phyloP scores from a whole-genome alignment of 139 green algal genomes.

The Ettlia oleoabundans region DNA sequence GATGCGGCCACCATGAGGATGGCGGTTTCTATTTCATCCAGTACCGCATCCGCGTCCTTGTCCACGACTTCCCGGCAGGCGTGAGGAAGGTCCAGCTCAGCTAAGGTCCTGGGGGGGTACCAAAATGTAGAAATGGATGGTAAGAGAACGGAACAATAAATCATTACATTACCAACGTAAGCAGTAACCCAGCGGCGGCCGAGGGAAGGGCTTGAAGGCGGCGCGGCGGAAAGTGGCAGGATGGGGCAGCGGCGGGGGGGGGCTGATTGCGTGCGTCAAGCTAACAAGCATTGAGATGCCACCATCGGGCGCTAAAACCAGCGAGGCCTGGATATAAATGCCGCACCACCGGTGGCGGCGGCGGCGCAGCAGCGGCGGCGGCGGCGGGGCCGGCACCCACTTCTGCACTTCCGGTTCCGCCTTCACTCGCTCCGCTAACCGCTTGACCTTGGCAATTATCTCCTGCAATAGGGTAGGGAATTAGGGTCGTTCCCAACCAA shows the following conservation, averaged over 20 bases:
- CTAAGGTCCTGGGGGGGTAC: conserved; percentile 62
- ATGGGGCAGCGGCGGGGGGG: no score
- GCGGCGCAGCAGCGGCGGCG: no score
- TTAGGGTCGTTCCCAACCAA: neutral
- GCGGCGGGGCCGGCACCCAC: conserved; percentile 23
- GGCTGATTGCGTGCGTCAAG: no score
- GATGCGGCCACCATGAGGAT: conserved; percentile 68
- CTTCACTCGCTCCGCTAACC: conserved; percentile 56
- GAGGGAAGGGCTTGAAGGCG: no score
- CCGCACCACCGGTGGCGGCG: no score
- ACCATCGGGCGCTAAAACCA: no score
- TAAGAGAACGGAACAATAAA: no score
- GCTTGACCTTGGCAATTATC: conserved; percentile 73
- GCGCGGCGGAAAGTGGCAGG: no score
- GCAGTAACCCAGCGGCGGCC: neutral
- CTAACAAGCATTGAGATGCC: no score
- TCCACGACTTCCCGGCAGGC: conserved; percentile 79
- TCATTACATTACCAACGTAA: no score
- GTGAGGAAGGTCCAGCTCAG: conserved; percentile 63
- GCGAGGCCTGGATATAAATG: no score
- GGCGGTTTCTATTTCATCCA: conserved; percentile 83
- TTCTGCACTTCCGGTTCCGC: conserved; percentile 47
- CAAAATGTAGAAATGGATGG: no score
- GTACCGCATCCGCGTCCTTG: conserved; percentile 76
- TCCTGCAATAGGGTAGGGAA: conserved; percentile 54